Conservation (phyloP, 345 rosid species). For the Linum trigynum region DNA sequence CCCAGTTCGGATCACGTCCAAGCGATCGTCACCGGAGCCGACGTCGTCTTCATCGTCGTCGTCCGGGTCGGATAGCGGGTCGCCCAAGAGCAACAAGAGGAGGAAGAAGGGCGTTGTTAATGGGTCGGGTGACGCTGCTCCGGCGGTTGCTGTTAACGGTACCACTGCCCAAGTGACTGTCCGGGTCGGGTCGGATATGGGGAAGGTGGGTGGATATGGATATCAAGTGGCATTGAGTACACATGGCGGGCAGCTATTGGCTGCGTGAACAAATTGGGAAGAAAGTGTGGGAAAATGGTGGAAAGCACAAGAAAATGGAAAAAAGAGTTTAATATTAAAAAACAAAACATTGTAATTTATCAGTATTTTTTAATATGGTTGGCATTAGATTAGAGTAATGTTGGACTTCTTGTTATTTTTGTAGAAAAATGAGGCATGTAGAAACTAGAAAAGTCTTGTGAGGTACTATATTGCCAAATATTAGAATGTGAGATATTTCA, state of each 20-base stretch:
- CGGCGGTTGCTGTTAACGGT: not conserved
- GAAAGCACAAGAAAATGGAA: too few relatives aligned
- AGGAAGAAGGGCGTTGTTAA: slow-evolving; percentile 26
- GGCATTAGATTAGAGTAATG: too few relatives aligned
- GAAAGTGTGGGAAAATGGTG: not conserved
- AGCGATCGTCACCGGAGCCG: slow-evolving; percentile 54
- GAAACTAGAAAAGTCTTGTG: too few relatives aligned
- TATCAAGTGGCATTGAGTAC: slow-evolving; percentile 1
- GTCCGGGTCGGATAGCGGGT: slow-evolving; percentile 33
- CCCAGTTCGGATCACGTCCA: slow-evolving; percentile 79
- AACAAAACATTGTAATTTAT: too few relatives aligned
- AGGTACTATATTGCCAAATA: too few relatives aligned
- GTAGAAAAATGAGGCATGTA: too few relatives aligned
- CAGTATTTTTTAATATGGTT: too few relatives aligned
- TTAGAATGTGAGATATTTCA: too few relatives aligned
- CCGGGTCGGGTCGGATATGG: not conserved
- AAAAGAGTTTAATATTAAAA: too few relatives aligned
- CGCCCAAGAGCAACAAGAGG: slow-evolving; percentile 36
- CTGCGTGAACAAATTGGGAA: not conserved
- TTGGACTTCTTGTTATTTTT: too few relatives aligned
- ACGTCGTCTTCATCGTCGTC: slow-evolving; percentile 26
- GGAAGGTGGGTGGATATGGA: not conserved
- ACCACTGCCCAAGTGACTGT: not conserved
- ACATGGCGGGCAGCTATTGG: slow-evolving; percentile 5
- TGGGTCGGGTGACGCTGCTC: too few relatives aligned